Percentiles rank a stretch among this genome's conserved stretches.
Conservation (phyloP, 2,329 filamentous ascomycete species). For the Diplodia sapinea region DNA sequence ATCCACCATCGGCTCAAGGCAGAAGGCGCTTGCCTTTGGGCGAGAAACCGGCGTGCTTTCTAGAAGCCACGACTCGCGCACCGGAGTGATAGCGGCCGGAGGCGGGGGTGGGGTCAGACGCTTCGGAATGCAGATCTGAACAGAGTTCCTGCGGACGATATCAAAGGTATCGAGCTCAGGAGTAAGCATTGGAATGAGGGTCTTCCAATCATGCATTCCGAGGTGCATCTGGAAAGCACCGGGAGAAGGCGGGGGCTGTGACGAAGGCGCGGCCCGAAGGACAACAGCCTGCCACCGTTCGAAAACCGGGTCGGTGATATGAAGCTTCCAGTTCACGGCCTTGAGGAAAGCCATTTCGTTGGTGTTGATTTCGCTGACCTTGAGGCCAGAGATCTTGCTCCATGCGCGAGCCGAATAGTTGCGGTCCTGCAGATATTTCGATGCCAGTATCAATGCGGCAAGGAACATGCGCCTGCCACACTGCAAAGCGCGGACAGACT, state of each 20-base stretch:
- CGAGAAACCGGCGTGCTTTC: conserved; percentile 53
- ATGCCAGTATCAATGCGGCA: conserved; percentile 90
- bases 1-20: conserved; percentile 58
- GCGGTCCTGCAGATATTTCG: conserved; percentile 96
- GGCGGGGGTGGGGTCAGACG: conserved; percentile 38
- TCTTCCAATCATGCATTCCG: conserved; percentile 51
- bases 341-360: conserved; percentile 93
- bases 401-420: conserved; percentile 97
- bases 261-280: conserved; percentile 56
- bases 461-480: conserved; percentile 98
- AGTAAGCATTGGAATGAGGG: conserved; percentile 61
- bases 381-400: conserved; percentile 99
- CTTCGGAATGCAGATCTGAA: conserved; percentile 32
- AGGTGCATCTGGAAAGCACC: conserved; percentile 38
- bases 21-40: conserved; percentile 52
- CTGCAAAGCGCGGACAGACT: conserved; percentile 79
- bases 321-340: conserved; percentile 91
- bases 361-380: conserved; percentile 91
- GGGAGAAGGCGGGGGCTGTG: conserved; percentile 50
- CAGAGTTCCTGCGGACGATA: conserved; percentile 33
- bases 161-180: conserved; percentile 61
- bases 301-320: conserved; percentile 87
- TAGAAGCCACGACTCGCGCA: conserved; percentile 35
- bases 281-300: conserved; percentile 94
- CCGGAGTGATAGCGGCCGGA: conserved; percentile 38